These are phyloP conservation scores for Xerocomellus chrysenteron DNA, from an alignment of 768 basidiomycete species.

Conservation along the genomic window DNA sequence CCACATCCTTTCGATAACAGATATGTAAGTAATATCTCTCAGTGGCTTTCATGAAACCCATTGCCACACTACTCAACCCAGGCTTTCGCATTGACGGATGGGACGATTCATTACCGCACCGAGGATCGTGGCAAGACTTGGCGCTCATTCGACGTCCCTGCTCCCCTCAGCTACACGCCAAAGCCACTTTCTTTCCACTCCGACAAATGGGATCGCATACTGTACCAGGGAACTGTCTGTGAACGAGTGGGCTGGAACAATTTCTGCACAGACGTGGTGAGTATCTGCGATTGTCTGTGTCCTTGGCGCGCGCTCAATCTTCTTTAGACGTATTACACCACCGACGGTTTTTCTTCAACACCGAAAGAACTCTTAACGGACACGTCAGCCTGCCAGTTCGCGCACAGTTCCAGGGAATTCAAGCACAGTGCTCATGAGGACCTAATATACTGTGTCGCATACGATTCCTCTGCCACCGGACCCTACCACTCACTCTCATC, in stretches of 20 bases:
- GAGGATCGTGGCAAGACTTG: constrained; percentile 86
- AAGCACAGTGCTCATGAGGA: constrained; percentile 71
- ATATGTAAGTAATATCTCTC: constrained; percentile 47
- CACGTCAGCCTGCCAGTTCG: constrained; percentile 82
- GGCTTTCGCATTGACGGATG: constrained; percentile 84
- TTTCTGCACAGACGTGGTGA: constrained; percentile 72
- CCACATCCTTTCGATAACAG: constrained; percentile 84
- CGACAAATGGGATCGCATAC: constrained; percentile 70
- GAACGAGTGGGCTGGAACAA: constrained; percentile 50
- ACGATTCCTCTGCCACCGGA: constrained; percentile 54
- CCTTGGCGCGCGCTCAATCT: constrained; percentile 7
- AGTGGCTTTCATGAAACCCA: not conserved
- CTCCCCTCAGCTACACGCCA: constrained; percentile 41
- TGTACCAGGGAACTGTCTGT: constrained; percentile 78
- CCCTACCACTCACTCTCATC: constrained; percentile 47
- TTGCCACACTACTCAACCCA: constrained; percentile 29
- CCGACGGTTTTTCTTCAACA: constrained; percentile 69
- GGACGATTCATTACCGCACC: constrained; percentile 82
- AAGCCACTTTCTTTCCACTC: constrained; percentile 88
- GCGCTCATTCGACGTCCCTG: constrained; percentile 76
- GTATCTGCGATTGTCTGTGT: not conserved
- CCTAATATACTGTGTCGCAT: constrained; percentile 89
- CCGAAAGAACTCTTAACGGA: constrained; percentile 63
- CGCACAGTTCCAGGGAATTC: constrained; percentile 83
- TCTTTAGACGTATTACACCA: constrained; percentile 83